Evolutionary conservation across 176 grass and related monocot genomes (phyloP), one percentile per base, ranked within the genome.

Genomic region (Juncus effusus): DNA sequence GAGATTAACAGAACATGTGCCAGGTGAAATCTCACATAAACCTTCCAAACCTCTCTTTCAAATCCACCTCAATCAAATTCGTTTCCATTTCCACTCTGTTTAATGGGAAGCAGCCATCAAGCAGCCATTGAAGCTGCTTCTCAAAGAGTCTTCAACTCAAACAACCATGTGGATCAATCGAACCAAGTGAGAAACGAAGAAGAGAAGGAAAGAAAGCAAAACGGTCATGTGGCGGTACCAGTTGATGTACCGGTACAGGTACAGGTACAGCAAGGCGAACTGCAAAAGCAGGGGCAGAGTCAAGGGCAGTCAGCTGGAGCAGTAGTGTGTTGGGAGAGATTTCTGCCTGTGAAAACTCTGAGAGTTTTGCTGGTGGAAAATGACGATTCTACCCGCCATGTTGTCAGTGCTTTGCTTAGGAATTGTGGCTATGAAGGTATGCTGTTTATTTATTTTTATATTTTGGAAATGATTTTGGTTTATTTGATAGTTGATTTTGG

Each of bases 361-460:
- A 83, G 71, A 68, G 77, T 96, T 64, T 69, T 96, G 59, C 72
- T 91, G 3, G 93, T 89, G 60, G 93, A 96, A 84, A 83, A 86
- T 60, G 93, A 96, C 52, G 74, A 89, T 35, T 91, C 77, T 51
- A 96, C 93, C 40, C 88, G 88, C 42, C 93, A 96, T 16, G 72
- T 96, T 9, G 93, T 96, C 40, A 71, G 70, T 53, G 88, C 85
- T 10, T 77, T 96, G 82, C 93, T 96, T 16, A 84, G 74, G 7
- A 91, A 88, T 69, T 91, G 93, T 64, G 73, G 85, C 39, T 96
- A 96, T 13, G 85, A 96, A 91, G 93, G 93, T 96, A 80, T 69
- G 65, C 5, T 58, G 47, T 45, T 64, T 64, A 60, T 4, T 47
- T 61, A 45, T 40, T 62, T 60, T 28, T 28, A 28, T 9, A 12